A percentile compares a stretch with the other conserved stretches of the same genome.
These are phyloP conservation scores for Phytophthora ramorum DNA, from an alignment of 352 stramenopile genomes.

Conservation along the genomic window DNA sequence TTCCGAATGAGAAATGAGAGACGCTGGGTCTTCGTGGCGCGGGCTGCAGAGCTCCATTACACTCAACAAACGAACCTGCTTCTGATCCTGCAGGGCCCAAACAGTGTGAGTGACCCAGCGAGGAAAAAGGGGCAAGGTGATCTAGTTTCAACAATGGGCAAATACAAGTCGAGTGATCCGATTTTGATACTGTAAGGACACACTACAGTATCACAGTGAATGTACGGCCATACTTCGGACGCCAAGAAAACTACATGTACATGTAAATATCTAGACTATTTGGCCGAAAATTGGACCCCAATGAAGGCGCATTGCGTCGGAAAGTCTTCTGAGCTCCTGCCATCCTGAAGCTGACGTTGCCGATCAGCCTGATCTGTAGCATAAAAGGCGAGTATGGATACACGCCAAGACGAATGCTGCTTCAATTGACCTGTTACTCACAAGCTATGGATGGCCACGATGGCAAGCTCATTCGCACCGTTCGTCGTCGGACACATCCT, in stretches of 20 bases:
- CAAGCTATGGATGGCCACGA: conserved; percentile 13
- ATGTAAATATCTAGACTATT: too few species aligned
- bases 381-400: conserved; percentile 33
- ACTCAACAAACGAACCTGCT: conserved; percentile 22
- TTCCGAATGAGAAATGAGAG: conserved; percentile 26
- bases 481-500: background rate
- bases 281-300: too few species aligned
- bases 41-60: background rate
- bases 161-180: background rate
- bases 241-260: too few species aligned
- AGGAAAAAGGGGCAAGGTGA: conserved; percentile 16
- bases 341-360: too few species aligned
- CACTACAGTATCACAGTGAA: too few species aligned
- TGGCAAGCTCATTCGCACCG: background rate
- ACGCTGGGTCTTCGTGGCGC: background rate
- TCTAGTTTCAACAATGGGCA: background rate
- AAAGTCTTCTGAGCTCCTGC: too few species aligned
- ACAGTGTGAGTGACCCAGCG: conserved; percentile 4
- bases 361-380: conserved; percentile 20
- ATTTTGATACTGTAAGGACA: too few species aligned
- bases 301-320: too few species aligned
- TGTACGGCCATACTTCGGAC: too few species aligned
- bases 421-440: conserved; percentile 16
- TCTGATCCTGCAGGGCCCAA: conserved; percentile 21
- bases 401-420: conserved; percentile 9